A percentile compares a stretch with the other conserved stretches of the same genome.
These are phyloP conservation scores for Holtermanniella nyarrowii DNA, from an alignment of 768 basidiomycete genomes.

Conservation along the genomic window DNA sequence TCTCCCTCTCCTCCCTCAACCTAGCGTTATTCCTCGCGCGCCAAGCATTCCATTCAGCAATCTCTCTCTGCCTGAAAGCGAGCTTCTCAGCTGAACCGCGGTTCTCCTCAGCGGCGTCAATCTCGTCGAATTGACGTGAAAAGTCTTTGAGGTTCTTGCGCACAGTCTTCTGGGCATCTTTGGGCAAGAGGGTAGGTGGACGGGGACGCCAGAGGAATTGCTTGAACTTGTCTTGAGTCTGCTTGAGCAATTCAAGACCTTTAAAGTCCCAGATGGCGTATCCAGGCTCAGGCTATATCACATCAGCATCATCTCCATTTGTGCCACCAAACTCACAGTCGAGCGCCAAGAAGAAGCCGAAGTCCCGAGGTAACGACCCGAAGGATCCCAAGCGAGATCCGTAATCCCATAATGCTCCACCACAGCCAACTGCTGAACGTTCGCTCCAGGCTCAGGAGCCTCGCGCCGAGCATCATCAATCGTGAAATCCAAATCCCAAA, in stretches of 20 bases:
- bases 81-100: conserved; percentile 88
- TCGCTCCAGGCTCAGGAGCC: conserved; percentile 70
- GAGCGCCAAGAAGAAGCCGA: conserved; percentile 92
- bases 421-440: conserved; percentile 72
- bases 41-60: conserved; percentile 99
- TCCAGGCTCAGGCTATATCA: conserved; percentile 65
- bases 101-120: conserved; percentile 90
- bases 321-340: conserved; percentile 68
- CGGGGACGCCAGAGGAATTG: conserved; percentile 98
- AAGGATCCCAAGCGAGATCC: conserved; percentile 97
- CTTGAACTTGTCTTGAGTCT: conserved; percentile 88
- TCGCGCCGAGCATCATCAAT: conserved; percentile 41
- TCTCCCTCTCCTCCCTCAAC: conserved; percentile 49
- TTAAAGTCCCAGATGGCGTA: conserved; percentile 97
- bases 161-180: conserved; percentile 76
- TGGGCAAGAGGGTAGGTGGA: conserved; percentile 73
- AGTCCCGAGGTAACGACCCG: conserved; percentile 82
- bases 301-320: background rate
- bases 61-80: conserved; percentile 75
- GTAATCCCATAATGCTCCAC: conserved; percentile 96
- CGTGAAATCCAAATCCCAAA: conserved; percentile 95
- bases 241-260: conserved; percentile 76
- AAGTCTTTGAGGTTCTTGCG: conserved; percentile 84
- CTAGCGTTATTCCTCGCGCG: conserved; percentile 60
- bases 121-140: conserved; percentile 86